Conservation (phyloP, 2,329 filamentous ascomycete species). For the Aureobasidium musti region DNA sequence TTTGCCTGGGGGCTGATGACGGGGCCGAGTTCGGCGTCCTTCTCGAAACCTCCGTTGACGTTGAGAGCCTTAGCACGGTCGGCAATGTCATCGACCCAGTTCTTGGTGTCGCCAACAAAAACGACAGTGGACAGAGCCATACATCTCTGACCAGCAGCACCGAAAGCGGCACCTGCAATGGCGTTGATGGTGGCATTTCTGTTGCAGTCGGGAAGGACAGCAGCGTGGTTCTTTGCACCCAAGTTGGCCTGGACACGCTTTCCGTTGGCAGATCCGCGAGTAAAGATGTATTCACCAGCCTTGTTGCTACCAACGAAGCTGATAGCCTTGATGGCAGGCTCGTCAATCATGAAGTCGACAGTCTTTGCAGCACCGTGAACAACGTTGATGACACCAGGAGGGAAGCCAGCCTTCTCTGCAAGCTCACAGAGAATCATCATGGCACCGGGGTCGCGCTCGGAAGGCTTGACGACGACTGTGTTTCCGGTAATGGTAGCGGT, state of each 20-base stretch:
- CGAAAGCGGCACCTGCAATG: constrained; percentile 80
- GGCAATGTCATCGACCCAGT: constrained; percentile 77
- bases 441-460: constrained; percentile 80
- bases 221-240: constrained; percentile 85
- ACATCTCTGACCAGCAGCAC: constrained; percentile 80
- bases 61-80: constrained; percentile 71
- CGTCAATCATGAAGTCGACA: constrained; percentile 84
- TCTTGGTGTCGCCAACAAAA: constrained; percentile 80
- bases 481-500: constrained; percentile 83
- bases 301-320: constrained; percentile 86
- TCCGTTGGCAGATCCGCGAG: constrained; percentile 75
- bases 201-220: constrained; percentile 81
- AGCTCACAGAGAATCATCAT: constrained; percentile 84
- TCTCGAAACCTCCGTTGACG: constrained; percentile 79
- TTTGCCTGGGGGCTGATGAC: constrained; percentile 80
- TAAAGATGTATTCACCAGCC: constrained; percentile 84
- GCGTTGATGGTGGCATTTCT: constrained; percentile 88
- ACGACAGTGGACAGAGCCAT: constrained; percentile 85
- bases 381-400: constrained; percentile 77
- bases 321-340: constrained; percentile 81
- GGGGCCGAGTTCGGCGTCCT: constrained; percentile 76
- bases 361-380: constrained; percentile 78
- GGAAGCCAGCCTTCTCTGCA: constrained; percentile 77
- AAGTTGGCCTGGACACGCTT: constrained; percentile 88
- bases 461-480: constrained; percentile 81